Conservation (phyloP, 2,329 filamentous ascomycete genomes). For the Pestalotiopsis sp. region DNA sequence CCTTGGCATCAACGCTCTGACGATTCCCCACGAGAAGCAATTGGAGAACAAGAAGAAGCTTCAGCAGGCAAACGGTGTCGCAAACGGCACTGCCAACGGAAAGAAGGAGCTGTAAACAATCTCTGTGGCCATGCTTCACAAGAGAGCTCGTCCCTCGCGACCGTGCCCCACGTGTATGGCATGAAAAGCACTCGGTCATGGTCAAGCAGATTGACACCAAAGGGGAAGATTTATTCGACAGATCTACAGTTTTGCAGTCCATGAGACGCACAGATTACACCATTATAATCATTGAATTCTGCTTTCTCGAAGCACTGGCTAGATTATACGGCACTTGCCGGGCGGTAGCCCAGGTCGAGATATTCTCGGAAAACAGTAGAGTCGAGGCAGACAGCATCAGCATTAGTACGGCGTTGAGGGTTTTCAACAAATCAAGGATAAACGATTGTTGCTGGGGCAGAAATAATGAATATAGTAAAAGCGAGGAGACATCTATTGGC, state of each 20-base stretch:
- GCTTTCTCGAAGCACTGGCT: background rate
- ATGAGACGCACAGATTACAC: background rate
- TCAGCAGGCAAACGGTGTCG: constrained; percentile 19
- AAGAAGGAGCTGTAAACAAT: constrained; percentile 27
- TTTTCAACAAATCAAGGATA: constrained; percentile 11
- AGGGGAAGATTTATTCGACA: background rate
- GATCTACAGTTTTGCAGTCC: background rate
- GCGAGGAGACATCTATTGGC: background rate
- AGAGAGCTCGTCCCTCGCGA: background rate
- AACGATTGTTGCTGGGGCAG: background rate
- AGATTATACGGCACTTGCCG: background rate
- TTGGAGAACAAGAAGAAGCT: constrained; percentile 52
- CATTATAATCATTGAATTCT: background rate
- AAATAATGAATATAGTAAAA: background rate
- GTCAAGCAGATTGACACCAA: background rate
- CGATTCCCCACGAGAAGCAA: constrained; percentile 71
- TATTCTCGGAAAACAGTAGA: background rate
- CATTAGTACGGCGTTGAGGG: constrained; percentile 11
- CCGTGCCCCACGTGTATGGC: background rate
- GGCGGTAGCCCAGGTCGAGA: background rate
- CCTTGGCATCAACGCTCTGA: constrained; percentile 92
- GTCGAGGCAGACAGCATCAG: constrained; percentile 1
- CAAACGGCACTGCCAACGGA: constrained; percentile 26
- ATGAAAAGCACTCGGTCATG: background rate
- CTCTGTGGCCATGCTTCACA: background rate